phyloP scores from a whole-genome alignment of 2,329 filamentous ascomycete genomes.

The Trichoderma semiorbis region DNA sequence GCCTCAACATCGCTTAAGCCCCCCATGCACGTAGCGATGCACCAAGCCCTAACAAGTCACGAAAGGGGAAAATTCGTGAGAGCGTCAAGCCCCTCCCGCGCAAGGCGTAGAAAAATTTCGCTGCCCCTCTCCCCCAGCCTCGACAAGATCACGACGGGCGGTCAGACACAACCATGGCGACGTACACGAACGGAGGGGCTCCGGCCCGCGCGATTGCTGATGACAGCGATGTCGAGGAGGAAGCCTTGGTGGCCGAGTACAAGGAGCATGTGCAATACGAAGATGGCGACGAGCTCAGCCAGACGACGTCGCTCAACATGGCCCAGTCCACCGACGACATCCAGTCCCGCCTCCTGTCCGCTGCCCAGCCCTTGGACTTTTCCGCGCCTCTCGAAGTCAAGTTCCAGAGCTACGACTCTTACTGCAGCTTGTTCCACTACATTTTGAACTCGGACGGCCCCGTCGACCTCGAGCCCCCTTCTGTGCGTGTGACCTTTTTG shows the following conservation, averaged over 20 bases:
- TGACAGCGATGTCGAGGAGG: constrained; percentile 94
- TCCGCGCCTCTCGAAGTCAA: constrained; percentile 94
- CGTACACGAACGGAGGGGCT: constrained; percentile 59
- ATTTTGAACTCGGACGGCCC: constrained; percentile 99
- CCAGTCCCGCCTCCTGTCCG: constrained; percentile 84
- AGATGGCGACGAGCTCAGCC: constrained; percentile 76
- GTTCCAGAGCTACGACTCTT: constrained; percentile 98
- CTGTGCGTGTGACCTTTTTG: constrained; percentile 58
- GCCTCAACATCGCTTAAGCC: constrained; percentile 28
- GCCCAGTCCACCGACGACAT: constrained; percentile 83
- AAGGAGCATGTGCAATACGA: constrained; percentile 94
- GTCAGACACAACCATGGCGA: constrained; percentile 49
- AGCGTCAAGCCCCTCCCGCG: constrained; percentile 28
- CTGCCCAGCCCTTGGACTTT: constrained; percentile 93
- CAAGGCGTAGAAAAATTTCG: constrained; percentile 35
- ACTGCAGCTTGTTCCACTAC: constrained; percentile 99
- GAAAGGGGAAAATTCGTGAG: constrained; percentile 33
- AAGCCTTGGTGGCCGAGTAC: constrained; percentile 93
- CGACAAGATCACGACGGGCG: constrained; percentile 27
- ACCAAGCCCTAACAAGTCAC: constrained; percentile 40
- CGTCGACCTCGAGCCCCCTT: constrained; percentile 93
- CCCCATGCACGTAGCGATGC: constrained; percentile 31
- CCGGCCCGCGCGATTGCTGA: constrained; percentile 63
- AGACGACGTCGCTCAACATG: constrained; percentile 65
- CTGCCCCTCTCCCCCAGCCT: constrained; percentile 28